Conservation (phyloP, 192 early-diverging fungal species). For the Coemansia sp. region DNA sequence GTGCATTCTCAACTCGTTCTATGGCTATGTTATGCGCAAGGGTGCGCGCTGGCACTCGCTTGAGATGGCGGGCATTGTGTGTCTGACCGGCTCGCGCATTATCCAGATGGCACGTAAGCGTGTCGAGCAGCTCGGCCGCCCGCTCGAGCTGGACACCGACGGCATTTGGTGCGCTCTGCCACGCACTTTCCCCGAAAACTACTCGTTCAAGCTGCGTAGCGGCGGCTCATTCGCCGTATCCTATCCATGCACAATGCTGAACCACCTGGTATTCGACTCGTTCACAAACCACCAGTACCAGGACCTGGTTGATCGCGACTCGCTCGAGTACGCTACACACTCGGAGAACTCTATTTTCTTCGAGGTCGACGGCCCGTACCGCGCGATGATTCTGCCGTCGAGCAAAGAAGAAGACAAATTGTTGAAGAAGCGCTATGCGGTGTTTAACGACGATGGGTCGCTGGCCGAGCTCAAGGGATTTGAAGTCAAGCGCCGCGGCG, state of each 20-base stretch:
- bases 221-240: constrained; percentile 84
- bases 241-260: constrained; percentile 97
- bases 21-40: constrained; percentile 99
- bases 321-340: constrained; percentile 62
- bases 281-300: constrained; percentile 99
- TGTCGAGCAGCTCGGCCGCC: constrained; percentile 89
- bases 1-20: constrained; percentile 92
- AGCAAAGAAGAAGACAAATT: constrained; percentile 95
- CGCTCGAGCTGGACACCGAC: constrained; percentile 97
- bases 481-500: constrained; percentile 97
- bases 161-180: constrained; percentile 99
- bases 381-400: constrained; percentile 95
- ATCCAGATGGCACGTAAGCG: constrained; percentile 94
- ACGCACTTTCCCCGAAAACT: constrained; percentile 89
- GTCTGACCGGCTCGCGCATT: constrained; percentile 92
- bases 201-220: constrained; percentile 75
- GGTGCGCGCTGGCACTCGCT: constrained; percentile 98
- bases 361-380: constrained; percentile 98
- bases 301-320: constrained; percentile 62
- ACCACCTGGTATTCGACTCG: constrained; percentile 91
- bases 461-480: constrained; percentile 98
- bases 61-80: constrained; percentile 99
- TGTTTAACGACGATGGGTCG: constrained; percentile 92
- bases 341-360: constrained; percentile 98
- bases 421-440: constrained; percentile 97